Base-by-base conservation (phyloP, 2,329 filamentous ascomycete genomes). In the Diaporthe capsici region DNA sequence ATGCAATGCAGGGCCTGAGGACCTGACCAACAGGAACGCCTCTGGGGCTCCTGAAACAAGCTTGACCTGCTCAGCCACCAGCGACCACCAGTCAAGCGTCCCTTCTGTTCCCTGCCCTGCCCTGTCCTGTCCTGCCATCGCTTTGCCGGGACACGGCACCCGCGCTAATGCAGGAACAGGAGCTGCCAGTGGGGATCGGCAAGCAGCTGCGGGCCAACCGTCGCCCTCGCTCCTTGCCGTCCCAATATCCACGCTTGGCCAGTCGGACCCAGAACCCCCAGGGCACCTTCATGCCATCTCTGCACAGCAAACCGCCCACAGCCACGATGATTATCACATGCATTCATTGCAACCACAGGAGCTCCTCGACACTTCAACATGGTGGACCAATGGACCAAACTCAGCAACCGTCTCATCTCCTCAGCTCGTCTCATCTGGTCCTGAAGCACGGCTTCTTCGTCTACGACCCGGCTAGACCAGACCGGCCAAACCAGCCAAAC, bases 1-100 rank as follows among this genome's bases (percentile, higher is more conserved):
- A 28, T 68, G 37, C 60, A 34, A 58, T 67, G 72, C 60, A 65
- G 44, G 47, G 12, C 9, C 44, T 28, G 17, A 47, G 31, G 55
- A 12, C 9, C 34, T n/a, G 25, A 60, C 73, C 73, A 75, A 75
- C 57, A n/a, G 34, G 65, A 63, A n/a, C 65, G 44, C 22, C 57
- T 28, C 55, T 37, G n/a, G 25, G 47, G 28, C 31, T 39, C 65
- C 63, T 76, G 71, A 76, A 76, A 73, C 74, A 76, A 51, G 49
- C 61, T 51, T 49, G 70, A 73, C 71, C 47, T 76, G 74, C 75
- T 76, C 75, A 76, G 75, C 75, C 75, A 75, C 75, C 75, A 55
- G 74, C 71, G 70, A 73, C 71, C 31, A 22, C 53, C 42, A 57
- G 39, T 37, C 49, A 12, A 60, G 37, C 28, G 42, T 61, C 25